phyloP scores from a whole-genome alignment of 169 alveolate genomes.

The Plasmodium knowlesi region DNA sequence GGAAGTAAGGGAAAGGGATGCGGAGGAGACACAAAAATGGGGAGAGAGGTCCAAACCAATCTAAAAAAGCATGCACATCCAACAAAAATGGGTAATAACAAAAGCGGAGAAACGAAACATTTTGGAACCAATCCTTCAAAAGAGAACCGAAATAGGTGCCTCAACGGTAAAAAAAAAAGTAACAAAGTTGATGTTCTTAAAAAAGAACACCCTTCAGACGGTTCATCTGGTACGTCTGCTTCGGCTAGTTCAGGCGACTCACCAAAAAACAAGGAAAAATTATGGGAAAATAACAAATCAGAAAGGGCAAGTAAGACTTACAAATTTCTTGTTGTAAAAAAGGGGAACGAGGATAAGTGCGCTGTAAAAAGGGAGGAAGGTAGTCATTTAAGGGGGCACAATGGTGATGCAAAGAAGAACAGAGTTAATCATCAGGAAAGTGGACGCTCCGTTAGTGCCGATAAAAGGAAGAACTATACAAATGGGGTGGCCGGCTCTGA shows the following conservation, averaged over 20 bases:
- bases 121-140: neutral
- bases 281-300: neutral
- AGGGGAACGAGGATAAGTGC: constrained; percentile 4
- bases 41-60: neutral
- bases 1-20: neutral
- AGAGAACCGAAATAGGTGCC: neutral
- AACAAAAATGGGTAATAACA: neutral
- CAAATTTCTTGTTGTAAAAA: constrained; percentile 5
- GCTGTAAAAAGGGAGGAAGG: neutral
- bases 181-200: neutral
- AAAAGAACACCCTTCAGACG: neutral
- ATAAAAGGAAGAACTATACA: neutral
- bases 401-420: neutral
- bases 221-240: neutral
- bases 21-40: neutral
- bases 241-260: neutral
- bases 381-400: neutral
- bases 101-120: neutral
- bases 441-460: neutral
- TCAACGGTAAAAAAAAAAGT: neutral
- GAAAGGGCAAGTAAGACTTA: neutral
- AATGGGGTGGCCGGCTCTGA: neutral
- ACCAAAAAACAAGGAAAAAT: neutral
- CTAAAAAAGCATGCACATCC: neutral
- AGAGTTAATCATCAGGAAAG: neutral